Conservation (phyloP, 768 basidiomycete genomes). For the Scleroderma bovista region DNA sequence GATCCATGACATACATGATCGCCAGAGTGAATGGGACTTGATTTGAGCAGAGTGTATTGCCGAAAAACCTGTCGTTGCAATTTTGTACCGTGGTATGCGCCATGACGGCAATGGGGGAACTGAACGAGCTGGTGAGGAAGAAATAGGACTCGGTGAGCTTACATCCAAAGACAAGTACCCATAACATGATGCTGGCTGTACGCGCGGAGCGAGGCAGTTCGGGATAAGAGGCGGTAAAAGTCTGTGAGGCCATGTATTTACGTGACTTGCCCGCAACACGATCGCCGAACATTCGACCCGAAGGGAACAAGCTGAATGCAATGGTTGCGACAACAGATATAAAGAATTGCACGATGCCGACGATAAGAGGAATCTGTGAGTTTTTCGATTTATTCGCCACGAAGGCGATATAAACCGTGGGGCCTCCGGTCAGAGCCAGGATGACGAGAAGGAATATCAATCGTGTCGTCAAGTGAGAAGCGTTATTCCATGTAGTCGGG, state of each 20-base stretch:
- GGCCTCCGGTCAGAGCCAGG: slow-evolving; percentile 87
- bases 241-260: slow-evolving; percentile 98
- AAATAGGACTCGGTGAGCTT: slow-evolving; percentile 98
- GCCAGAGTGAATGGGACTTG: slow-evolving; percentile 92
- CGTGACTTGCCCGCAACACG: slow-evolving; percentile 95
- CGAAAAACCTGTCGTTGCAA: slow-evolving; percentile 83
- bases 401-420: slow-evolving; percentile 88
- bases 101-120: slow-evolving; percentile 94
- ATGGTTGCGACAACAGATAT: slow-evolving; percentile 80
- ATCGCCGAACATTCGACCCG: slow-evolving; percentile 98
- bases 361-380: slow-evolving; percentile 76
- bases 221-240: slow-evolving; percentile 97
- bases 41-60: slow-evolving; percentile 75
- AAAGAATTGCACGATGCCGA: slow-evolving; percentile 92
- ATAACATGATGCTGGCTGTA: slow-evolving; percentile 77
- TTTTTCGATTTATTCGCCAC: slow-evolving; percentile 60
- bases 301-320: slow-evolving; percentile 84
- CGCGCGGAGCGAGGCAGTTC: slow-evolving; percentile 66
- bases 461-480: slow-evolving; percentile 92
- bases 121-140: slow-evolving; percentile 96
- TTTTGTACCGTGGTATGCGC: slow-evolving; percentile 89
- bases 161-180: slow-evolving; percentile 93
- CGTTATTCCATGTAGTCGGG: slow-evolving; percentile 98
- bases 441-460: slow-evolving; percentile 88
- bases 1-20: slow-evolving; percentile 99